Percentiles rank a stretch among this genome's conserved stretches.
Evolutionary conservation across 306 rosid species (phyloP).

Genomic region (Quercus ilex): DNA sequence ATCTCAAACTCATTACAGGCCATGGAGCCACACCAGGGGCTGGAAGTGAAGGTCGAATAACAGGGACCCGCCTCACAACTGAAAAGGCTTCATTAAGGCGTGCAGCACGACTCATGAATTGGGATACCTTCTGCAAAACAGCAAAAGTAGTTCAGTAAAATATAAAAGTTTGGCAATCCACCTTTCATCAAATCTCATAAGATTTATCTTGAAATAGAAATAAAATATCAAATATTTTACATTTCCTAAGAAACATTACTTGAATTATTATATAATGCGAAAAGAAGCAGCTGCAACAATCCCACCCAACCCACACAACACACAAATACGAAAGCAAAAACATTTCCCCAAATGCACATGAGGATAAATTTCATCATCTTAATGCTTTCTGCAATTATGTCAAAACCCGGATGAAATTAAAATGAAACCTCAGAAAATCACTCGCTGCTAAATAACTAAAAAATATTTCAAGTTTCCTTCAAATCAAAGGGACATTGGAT

Average conservation of each 20-base stretch:
- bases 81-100: slow-evolving; percentile 97
- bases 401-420: background rate
- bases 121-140: slow-evolving; percentile 90
- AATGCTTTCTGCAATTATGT: background rate
- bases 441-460: no score
- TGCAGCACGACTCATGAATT: slow-evolving; percentile 69
- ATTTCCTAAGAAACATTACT: background rate
- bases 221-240: no score
- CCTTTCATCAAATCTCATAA: background rate
- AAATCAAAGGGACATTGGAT: background rate
- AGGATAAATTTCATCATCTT: background rate
- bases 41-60: slow-evolving; percentile 82
- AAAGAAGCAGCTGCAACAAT: background rate
- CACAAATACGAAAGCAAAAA: background rate
- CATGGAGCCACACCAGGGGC: slow-evolving; percentile 70
- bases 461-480: no score
- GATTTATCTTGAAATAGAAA: background rate
- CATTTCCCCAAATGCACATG: background rate
- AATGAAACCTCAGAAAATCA: no score
- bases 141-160: slow-evolving; percentile 29
- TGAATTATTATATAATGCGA: background rate
- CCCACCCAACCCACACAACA: background rate
- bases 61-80: slow-evolving; percentile 83
- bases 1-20: slow-evolving; percentile 88
- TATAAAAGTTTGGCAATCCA: background rate